Base-by-base conservation (phyloP, 805 yeast genomes). In the Candida railenensis region DNA sequence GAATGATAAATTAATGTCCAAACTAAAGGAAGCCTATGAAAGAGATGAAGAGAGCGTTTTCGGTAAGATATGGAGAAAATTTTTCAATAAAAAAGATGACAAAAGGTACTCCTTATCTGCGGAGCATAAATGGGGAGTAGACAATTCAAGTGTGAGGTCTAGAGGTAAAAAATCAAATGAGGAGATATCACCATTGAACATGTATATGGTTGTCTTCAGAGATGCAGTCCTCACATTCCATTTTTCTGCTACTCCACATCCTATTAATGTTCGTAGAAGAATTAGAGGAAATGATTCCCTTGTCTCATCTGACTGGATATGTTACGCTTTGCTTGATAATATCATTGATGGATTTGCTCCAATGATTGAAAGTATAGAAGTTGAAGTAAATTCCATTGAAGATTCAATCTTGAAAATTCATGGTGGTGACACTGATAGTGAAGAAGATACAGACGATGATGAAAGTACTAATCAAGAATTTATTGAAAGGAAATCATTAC, bases 261-360 rank as follows among this genome's bases (percentile, higher is more conserved):
- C 98, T 0, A 87, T 90, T 42, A 94, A 94, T 59, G 99, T 94
- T 28, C 80, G 99, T 55, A 78, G 98, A 63, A 81, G 99, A 62
- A 96, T 96, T 0, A 76, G 99, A 47, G 69, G 94, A 52, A 77
- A 85, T 50, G 99, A 94, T 62, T 92, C 91, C 59, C 71, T 94
- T 50, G 96, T 94, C 3, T 81, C 92, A 2, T 82, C 97, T 0
- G 98, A 94, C 64, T 94, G 99, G 99, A 85, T 94, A 40, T 92
- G 97, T 1, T 94, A 94, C 67, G 98, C 98, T 0, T 69, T 94
- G 52, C 89, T 94, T 55, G 99, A 94, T 70, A 98, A 94, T 63
- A 89, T 94, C 52, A 92, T 97, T 0, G 99, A 94, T 73, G 96
- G 96, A 0, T 94, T 89, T 73, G 98, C 96, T 0, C 99, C 99